Evolutionary conservation across 2,329 filamentous ascomycete genomes (phyloP).

Genomic region (Passalora sequoiae): DNA sequence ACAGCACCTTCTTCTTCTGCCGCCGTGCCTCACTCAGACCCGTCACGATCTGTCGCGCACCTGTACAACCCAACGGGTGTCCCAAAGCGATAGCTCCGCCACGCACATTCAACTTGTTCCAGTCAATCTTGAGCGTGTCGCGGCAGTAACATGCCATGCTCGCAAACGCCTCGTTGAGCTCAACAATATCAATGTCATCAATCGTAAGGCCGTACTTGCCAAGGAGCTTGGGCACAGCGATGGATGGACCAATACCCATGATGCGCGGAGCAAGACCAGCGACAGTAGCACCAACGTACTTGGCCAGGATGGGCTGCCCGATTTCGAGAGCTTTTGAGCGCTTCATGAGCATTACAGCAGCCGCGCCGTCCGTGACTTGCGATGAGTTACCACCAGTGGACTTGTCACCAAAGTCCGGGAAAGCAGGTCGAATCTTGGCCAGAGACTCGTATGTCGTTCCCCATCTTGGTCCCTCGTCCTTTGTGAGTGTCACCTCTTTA

Average conservation of each 20-base stretch:
- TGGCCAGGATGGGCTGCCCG: constrained; percentile 85
- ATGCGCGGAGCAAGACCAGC: constrained; percentile 86
- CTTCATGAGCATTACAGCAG: constrained; percentile 89
- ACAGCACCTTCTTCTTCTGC: constrained; percentile 44
- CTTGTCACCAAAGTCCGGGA: constrained; percentile 79
- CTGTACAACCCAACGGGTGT: constrained; percentile 75
- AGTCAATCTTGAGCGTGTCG: constrained; percentile 60
- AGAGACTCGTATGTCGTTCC: constrained; percentile 83
- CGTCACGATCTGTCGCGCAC: constrained; percentile 78
- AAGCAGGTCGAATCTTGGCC: constrained; percentile 80
- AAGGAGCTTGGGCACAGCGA: constrained; percentile 74
- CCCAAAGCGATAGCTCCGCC: constrained; percentile 80
- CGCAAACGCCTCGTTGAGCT: constrained; percentile 97
- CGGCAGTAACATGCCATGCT: constrained; percentile 93
- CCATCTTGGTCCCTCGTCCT: constrained; percentile 84
- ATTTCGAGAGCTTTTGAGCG: constrained; percentile 81
- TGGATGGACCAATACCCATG: constrained; percentile 86
- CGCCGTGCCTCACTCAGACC: constrained; percentile 45
- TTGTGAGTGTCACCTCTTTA: constrained; percentile 71
- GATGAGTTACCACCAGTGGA: constrained; percentile 91
- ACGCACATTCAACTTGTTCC: constrained; percentile 72
- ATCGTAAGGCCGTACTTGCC: constrained; percentile 70
- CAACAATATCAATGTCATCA: constrained; percentile 80
- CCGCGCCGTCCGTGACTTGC: constrained; percentile 91
- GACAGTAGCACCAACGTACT: constrained; percentile 88